These are phyloP conservation scores for Curvularia lunata DNA, from an alignment of 2,329 filamentous ascomycete species.

Conservation along the genomic window DNA sequence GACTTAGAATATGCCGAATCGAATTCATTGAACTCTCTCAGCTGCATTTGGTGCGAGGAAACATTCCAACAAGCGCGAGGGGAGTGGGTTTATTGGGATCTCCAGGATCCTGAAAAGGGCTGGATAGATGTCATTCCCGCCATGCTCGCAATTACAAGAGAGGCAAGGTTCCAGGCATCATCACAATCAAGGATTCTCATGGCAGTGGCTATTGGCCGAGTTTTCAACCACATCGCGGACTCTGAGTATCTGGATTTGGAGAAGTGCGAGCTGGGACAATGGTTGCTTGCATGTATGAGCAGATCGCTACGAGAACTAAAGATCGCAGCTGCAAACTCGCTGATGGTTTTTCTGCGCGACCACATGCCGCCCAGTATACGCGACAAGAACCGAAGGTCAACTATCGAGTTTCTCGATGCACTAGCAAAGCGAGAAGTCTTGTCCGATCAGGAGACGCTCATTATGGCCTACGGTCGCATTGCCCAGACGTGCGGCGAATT, in stretches of 20 bases:
- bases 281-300: slow-evolving; percentile 79
- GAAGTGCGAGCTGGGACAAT: slow-evolving; percentile 72
- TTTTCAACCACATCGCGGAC: slow-evolving; percentile 71
- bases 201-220: slow-evolving; percentile 62
- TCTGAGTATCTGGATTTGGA: slow-evolving; percentile 69
- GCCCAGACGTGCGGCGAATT: slow-evolving; percentile 77
- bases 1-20: slow-evolving; percentile 5
- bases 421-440: slow-evolving; percentile 73
- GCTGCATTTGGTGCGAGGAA: slow-evolving; percentile 39
- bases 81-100: slow-evolving; percentile 35
- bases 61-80: slow-evolving; percentile 4
- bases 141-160: slow-evolving; percentile 39
- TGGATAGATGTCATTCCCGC: slow-evolving; percentile 44
- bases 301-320: slow-evolving; percentile 87
- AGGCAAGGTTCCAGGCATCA: slow-evolving; percentile 39
- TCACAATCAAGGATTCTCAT: slow-evolving; percentile 40
- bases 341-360: slow-evolving; percentile 69
- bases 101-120: slow-evolving; percentile 24
- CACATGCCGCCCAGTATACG: slow-evolving; percentile 57
- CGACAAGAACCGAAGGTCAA: slow-evolving; percentile 70
- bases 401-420: slow-evolving; percentile 72
- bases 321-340: slow-evolving; percentile 74
- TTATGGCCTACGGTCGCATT: slow-evolving; percentile 85
- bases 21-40: slow-evolving; percentile 20
- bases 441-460: slow-evolving; percentile 79